Conservation (phyloP, 192 early-diverging fungal genomes). For the Podochytrium sp. region DNA sequence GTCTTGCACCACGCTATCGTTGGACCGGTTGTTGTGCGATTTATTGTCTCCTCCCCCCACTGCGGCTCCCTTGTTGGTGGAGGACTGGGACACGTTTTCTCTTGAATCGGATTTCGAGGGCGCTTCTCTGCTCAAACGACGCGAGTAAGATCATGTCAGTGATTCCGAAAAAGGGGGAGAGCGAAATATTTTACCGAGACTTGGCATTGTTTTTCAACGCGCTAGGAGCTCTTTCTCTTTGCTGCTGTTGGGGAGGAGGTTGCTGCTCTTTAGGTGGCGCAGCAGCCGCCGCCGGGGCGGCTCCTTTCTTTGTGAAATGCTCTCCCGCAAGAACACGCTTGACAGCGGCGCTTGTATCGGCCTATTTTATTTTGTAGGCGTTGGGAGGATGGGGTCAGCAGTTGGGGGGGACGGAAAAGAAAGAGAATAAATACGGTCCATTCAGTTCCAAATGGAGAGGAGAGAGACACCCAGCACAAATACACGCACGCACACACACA, state of each 20-base stretch:
- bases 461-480: too few species aligned
- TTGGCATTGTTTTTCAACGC: background rate
- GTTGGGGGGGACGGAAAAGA: too few species aligned
- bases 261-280: conserved; percentile 10
- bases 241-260: conserved; percentile 18
- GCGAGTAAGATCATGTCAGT: background rate
- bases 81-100: background rate
- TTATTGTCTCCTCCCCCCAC: too few species aligned
- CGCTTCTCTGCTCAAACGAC: background rate
- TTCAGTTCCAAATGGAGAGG: too few species aligned
- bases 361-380: conserved; percentile 27
- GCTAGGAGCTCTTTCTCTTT: background rate
- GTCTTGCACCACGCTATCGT: background rate
- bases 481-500: too few species aligned
- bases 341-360: conserved; percentile 48
- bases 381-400: background rate
- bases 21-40: background rate
- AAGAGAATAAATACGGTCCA: too few species aligned
- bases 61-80: background rate
- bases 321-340: conserved; percentile 55
- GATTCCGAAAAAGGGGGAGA: background rate
- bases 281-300: conserved; percentile 9
- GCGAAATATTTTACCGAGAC: background rate
- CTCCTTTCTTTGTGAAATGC: conserved; percentile 37
- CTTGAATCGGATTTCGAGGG: conserved; percentile 10